Base-by-base conservation (phyloP, 2,329 filamentous ascomycete species). In the Colletotrichum navitas region DNA sequence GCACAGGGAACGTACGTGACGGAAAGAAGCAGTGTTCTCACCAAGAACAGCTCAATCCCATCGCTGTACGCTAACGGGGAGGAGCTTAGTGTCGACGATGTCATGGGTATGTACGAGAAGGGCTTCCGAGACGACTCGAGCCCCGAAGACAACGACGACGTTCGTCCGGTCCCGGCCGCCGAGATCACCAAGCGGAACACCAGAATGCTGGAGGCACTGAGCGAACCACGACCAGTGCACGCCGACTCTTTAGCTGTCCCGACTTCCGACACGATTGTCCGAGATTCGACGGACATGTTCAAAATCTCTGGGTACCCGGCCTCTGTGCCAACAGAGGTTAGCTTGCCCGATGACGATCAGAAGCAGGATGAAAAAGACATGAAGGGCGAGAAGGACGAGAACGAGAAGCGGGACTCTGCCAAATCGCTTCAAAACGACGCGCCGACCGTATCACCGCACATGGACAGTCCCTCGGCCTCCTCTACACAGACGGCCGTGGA, bases 21-120 rank as follows among this genome's bases (percentile, higher is more conserved):
- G 1, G 93, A 95, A 78, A 88, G 93, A 73, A 97, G 93, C 80
- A 97, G 94, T 78, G 86, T 96, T 61, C 80, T 92, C 74, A 96
- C 94, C 4, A 94, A 93, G 76, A 89, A 90, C 72, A 97, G 93
- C 83, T 94, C 93, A 1, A 86, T 91, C 64, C 92, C 83, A 82
- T 96, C 85, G 73, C 87, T 86, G 80, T 84, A 85, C 74, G 81
- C 75, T 56, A 75, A 77, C 72, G 85, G 88, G 72, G 89, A 90
- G 74, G 88, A 87, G 51, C 84, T 88, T 66, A 90, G 88, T 76
- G 83, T 92, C 41, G 89, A 91, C 75, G 89, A 92, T 83, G 87
- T 94, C 66, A 91, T 93, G 81, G 90, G 88, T 77, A 90, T 91
- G 84, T 92, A 92, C 79, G 90, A 91, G 77, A 85, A 86, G 74